Base-by-base conservation (phyloP, 2,329 filamentous ascomycete species). In the Hansfordia pulvinata region DNA sequence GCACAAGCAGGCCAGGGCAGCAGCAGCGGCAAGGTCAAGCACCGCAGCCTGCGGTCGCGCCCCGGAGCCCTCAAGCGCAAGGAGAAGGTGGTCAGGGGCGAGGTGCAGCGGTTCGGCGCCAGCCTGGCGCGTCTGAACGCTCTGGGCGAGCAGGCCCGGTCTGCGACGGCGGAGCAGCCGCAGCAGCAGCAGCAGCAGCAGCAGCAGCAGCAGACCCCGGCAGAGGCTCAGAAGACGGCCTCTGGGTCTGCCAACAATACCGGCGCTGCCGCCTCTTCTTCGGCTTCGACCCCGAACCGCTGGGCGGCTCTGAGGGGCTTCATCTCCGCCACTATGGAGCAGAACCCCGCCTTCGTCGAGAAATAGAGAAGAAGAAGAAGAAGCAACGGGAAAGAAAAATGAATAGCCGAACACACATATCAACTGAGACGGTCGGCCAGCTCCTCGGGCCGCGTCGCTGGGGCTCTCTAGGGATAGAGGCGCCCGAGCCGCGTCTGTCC, bases 251-350 rank as follows among this genome's bases (percentile, higher is more conserved):
- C n/a, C n/a, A n/a, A n/a, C n/a, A n/a, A n/a, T n/a, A n/a, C n/a
- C n/a, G 31, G 35, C 8, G 27, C 32, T 5, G 21, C 36, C 8
- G 29, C 30, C 10, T 30, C 34, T 18, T 32, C 38, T 5, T 40
- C 50, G 5, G 28, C 29, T 6, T 48, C 54, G 8, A 71, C 64
- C 10, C 56, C 67, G 8, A 71, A 63, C 41, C 61, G 80, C 29
- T 94, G 84, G 79, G 79, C 79, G 17, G 83, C 84, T 10, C 49
- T 96, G 50, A 71, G 86, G 41, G 74, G 64, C 8, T 92, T 88
- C 46, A 92, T 94, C 27, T 77, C 81, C 2, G 67, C 76, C 21
- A 94, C 83, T 1, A 83, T 93, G 75, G 83, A 93, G 55, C 79
- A 83, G 52, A 88, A 88, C 40, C 72, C 78, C 10, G 81, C 78